Percentiles rank a stretch among this genome's conserved stretches.
Evolutionary conservation across 805 yeast species (phyloP).

Genomic region (Candida nanaspora): DNA sequence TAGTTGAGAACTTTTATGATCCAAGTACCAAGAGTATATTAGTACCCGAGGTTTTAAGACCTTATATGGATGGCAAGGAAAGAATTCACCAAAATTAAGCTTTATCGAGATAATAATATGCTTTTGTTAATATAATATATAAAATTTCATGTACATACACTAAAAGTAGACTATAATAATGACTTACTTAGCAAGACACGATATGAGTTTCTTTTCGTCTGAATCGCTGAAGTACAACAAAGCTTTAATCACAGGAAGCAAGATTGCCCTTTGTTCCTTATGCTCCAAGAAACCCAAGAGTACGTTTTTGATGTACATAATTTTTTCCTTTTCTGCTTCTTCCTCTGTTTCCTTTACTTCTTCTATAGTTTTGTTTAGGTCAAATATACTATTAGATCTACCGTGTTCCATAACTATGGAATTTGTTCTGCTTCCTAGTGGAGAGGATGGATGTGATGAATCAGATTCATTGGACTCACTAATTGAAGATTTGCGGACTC

Average conservation of each 20-base stretch:
- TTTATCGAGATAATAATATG: too few species aligned
- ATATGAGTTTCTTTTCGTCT: conserved; percentile 68
- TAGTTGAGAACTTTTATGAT: conserved; percentile 81
- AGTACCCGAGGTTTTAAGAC: conserved; percentile 63
- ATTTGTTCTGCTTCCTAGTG: conserved; percentile 14
- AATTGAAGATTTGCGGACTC: conserved; percentile 12
- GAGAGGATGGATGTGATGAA: conserved; percentile 11
- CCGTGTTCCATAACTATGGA: conserved; percentile 10
- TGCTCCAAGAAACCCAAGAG: conserved; percentile 88
- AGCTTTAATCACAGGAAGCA: conserved; percentile 80
- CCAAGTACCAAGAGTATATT: conserved; percentile 41
- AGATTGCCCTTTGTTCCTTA: conserved; percentile 79
- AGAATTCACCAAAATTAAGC: conserved; percentile 14
- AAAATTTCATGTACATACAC: too few species aligned
- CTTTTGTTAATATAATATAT: too few species aligned
- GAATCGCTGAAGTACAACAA: conserved; percentile 58
- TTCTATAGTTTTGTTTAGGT: neutral
- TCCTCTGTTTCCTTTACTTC: conserved; percentile 4
- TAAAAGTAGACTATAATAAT: too few species aligned
- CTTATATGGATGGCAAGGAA: conserved; percentile 64
- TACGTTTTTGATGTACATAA: conserved; percentile 83
- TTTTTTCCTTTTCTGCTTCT: conserved; percentile 31
- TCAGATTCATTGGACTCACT: conserved; percentile 9
- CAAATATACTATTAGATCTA: neutral
- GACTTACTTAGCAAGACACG: conserved; percentile 36